Percentiles rank a stretch among this genome's conserved stretches.
Evolutionary conservation across 768 basidiomycete genomes (phyloP).

Genomic region (Amanita molliuscula): DNA sequence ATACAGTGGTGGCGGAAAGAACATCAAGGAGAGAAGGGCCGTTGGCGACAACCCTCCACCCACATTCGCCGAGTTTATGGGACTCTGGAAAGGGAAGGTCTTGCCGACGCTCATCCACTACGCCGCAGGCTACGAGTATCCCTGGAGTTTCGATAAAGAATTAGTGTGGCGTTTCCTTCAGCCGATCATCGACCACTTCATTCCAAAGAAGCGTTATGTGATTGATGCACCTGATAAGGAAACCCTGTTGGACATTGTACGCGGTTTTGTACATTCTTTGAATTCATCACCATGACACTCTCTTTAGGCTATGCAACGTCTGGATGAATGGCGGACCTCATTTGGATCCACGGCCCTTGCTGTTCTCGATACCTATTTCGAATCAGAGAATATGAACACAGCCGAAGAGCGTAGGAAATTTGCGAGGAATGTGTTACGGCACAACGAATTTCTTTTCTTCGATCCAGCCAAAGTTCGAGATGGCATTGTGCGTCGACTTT

Average conservation of each 20-base stretch:
- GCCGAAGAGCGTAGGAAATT: background rate
- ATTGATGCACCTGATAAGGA: background rate
- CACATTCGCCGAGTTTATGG: background rate
- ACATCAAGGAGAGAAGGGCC: background rate
- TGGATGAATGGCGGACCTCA: slow-evolving; percentile 4
- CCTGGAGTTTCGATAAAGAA: background rate
- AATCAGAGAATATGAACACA: background rate
- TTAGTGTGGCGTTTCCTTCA: slow-evolving; percentile 1
- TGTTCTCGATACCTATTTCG: slow-evolving; percentile 5
- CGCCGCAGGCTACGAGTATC: slow-evolving; percentile 3
- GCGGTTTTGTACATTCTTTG: background rate
- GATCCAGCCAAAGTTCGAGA: background rate
- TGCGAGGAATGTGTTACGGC: background rate
- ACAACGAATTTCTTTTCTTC: background rate
- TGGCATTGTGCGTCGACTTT: too few relatives aligned
- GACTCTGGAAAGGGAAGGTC: background rate
- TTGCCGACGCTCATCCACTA: slow-evolving; percentile 5
- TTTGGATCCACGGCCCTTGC: slow-evolving; percentile 6
- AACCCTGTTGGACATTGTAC: background rate
- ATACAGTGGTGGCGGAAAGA: too few relatives aligned
- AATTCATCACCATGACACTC: background rate
- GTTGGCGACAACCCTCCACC: background rate
- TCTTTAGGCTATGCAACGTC: slow-evolving; percentile 1
- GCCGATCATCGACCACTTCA: background rate
- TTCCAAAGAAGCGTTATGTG: background rate